phyloP scores from a whole-genome alignment of 495 filamentous ascomycete species.

The Geoglossum glabrum region DNA sequence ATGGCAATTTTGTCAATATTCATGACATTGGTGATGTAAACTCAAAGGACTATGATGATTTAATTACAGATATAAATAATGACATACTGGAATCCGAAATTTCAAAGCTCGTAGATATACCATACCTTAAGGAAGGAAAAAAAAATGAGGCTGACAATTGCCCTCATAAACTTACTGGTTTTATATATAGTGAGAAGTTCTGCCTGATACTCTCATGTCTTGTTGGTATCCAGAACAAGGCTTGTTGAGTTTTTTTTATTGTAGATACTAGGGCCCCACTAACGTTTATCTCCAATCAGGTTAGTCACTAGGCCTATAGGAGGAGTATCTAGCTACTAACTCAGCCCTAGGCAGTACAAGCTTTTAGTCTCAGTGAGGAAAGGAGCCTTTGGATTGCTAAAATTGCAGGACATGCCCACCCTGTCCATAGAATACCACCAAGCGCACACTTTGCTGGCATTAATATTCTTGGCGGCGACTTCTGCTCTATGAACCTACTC shows the following conservation, averaged over 20 bases:
- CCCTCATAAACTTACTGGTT: neutral
- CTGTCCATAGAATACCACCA: neutral
- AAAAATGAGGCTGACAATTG: constrained; percentile 1
- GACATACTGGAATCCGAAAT: constrained; percentile 1
- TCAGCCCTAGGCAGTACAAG: neutral
- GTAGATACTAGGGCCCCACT: neutral
- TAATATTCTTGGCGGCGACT: neutral
- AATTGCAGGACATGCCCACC: neutral
- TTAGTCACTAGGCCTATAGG: neutral
- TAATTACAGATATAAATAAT: constrained; percentile 3
- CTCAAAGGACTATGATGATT: constrained; percentile 1
- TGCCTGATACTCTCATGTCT: constrained; percentile 1
- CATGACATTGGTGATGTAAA: constrained; percentile 2
- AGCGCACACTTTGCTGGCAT: neutral
- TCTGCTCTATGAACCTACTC: neutral
- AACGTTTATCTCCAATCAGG: neutral
- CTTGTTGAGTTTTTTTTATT: constrained; percentile 11
- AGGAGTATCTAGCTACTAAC: neutral
- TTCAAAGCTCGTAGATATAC: constrained; percentile 1
- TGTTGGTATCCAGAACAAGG: constrained; percentile 1
- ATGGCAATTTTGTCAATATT: neutral
- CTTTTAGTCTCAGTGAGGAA: constrained; percentile 7
- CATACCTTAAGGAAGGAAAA: constrained; percentile 3
- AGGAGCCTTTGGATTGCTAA: neutral
- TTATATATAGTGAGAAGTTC: neutral